Conservation (phyloP, 75 land plant genomes). For the Cunninghamia lanceolata region DNA sequence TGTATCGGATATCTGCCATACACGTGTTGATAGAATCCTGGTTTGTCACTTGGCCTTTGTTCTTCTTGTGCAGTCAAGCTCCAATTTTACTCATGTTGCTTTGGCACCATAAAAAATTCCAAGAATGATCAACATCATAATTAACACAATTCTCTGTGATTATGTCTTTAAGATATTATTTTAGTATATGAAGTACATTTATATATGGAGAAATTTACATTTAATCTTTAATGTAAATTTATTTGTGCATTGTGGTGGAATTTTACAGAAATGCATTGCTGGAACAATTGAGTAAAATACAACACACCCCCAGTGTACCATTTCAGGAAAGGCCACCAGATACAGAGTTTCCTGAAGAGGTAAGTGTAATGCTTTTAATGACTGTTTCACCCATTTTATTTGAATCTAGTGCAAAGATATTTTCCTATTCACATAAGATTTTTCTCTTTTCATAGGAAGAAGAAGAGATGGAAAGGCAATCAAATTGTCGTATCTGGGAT, state of each 20-base stretch:
- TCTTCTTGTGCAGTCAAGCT: too few species aligned
- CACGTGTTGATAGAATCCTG: too few species aligned
- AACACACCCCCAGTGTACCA: slow-evolving; percentile 65
- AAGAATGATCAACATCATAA: background rate
- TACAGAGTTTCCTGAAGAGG: slow-evolving; percentile 53
- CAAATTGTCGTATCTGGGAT: slow-evolving; percentile 7
- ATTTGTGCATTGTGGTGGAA: background rate
- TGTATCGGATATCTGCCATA: too few species aligned
- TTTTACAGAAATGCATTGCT: slow-evolving; percentile 23
- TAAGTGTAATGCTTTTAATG: background rate
- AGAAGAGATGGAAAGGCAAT: background rate
- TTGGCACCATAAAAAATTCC: background rate
- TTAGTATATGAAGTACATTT: background rate
- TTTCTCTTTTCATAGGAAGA: slow-evolving; percentile 1
- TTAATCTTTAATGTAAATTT: background rate
- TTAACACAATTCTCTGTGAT: background rate
- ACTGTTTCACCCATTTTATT: background rate
- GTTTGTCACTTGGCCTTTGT: too few species aligned
- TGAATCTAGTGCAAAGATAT: background rate
- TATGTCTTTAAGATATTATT: background rate
- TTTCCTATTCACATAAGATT: background rate
- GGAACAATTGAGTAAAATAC: slow-evolving; percentile 54
- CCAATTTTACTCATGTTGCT: background rate
- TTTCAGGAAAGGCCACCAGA: slow-evolving; percentile 74
- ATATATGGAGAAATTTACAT: background rate